Conservation (phyloP, 768 basidiomycete genomes). For the Kondoa subrosea region DNA sequence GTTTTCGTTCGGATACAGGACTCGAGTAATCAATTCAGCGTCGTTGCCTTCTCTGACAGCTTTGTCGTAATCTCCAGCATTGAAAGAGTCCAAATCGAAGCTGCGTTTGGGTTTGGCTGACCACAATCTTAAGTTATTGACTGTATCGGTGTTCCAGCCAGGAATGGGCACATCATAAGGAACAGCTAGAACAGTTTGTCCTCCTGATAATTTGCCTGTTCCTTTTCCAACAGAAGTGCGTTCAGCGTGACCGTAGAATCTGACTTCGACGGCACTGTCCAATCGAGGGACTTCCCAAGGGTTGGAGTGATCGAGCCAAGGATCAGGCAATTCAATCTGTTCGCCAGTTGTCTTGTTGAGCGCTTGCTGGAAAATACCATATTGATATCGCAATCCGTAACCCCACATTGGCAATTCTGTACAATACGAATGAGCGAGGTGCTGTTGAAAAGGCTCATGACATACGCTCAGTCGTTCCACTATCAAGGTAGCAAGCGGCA, state of each 20-base stretch:
- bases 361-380: slow-evolving; percentile 82
- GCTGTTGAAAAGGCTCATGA: slow-evolving; percentile 30
- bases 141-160: slow-evolving; percentile 56
- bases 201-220: slow-evolving; percentile 45
- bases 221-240: slow-evolving; percentile 41
- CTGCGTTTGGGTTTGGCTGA: slow-evolving; percentile 61
- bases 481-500: slow-evolving; percentile 88
- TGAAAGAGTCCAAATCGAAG: slow-evolving; percentile 89
- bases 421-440: slow-evolving; percentile 61
- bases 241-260: slow-evolving; percentile 76
- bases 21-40: slow-evolving; percentile 83
- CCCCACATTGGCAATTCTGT: slow-evolving; percentile 89
- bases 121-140: slow-evolving; percentile 61
- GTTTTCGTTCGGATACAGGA: slow-evolving; percentile 93
- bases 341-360: slow-evolving; percentile 43
- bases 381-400: slow-evolving; percentile 62
- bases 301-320: slow-evolving; percentile 74
- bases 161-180: slow-evolving; percentile 94
- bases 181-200: slow-evolving; percentile 80
- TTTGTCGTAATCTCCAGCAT: slow-evolving; percentile 83
- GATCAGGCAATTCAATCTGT: slow-evolving; percentile 44
- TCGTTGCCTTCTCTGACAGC: slow-evolving; percentile 76
- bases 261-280: slow-evolving; percentile 36
- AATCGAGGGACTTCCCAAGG: slow-evolving; percentile 41
- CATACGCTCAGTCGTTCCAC: slow-evolving; percentile 74